phyloP scores from a whole-genome alignment of 2,329 filamentous ascomycete genomes.

The Malbranchea zuffiana region DNA sequence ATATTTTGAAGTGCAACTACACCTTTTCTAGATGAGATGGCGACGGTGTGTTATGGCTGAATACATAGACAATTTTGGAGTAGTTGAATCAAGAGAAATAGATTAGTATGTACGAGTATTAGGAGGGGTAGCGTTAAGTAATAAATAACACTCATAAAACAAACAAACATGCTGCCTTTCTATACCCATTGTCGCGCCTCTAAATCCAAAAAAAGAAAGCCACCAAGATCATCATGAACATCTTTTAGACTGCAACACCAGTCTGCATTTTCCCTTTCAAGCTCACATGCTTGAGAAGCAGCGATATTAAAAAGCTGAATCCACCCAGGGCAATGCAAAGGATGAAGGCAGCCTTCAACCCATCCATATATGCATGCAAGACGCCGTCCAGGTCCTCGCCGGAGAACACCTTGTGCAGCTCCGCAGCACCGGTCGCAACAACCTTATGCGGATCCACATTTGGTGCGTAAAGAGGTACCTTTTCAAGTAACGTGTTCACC shows the following conservation, averaged over 20 bases:
- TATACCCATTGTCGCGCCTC: no score
- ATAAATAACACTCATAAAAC: no score
- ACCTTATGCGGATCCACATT: constrained; percentile 36
- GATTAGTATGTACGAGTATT: no score
- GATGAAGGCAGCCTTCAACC: constrained; percentile 11
- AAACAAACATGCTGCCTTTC: no score
- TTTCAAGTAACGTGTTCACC: constrained; percentile 12
- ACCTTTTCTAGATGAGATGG: no score
- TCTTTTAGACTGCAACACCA: constrained; percentile 5
- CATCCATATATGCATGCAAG: constrained; percentile 11
- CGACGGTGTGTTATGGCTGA: no score
- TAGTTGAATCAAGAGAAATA: no score
- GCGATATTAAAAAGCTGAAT: constrained; percentile 3
- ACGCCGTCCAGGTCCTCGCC: constrained; percentile 20
- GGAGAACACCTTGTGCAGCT: constrained; percentile 46
- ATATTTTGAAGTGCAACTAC: no score
- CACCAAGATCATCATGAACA: no score
- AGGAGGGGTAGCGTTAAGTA: no score
- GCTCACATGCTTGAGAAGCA: constrained; percentile 5
- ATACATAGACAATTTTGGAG: no score
- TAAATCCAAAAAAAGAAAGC: no score
- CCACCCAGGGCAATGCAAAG: constrained; percentile 8
- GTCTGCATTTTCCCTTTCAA: constrained; percentile 5
- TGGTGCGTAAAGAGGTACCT: constrained; percentile 20
- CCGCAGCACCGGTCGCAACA: constrained; percentile 44